Conservation (phyloP, 2,329 filamentous ascomycete genomes). For the Emmonsiellopsis sp. region DNA sequence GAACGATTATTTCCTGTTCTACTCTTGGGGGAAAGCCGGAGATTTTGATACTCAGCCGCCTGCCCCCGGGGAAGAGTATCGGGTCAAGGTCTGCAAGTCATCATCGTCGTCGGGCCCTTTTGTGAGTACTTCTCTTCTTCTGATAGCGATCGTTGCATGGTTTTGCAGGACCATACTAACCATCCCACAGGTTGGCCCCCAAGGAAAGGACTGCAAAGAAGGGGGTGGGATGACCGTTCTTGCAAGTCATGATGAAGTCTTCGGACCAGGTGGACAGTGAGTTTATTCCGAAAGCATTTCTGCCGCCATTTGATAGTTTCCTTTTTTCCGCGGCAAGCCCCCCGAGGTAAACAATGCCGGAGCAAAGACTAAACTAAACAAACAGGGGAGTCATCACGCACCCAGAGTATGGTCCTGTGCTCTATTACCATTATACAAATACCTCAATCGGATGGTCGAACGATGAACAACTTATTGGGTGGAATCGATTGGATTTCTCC, state of each 20-base stretch:
- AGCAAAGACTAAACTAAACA: slow-evolving; percentile 2
- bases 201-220: slow-evolving; percentile 41
- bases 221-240: slow-evolving; percentile 54
- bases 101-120: slow-evolving; percentile 44
- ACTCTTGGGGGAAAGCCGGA: slow-evolving; percentile 1
- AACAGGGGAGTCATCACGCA: slow-evolving; percentile 1
- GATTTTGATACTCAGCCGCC: slow-evolving; percentile 24
- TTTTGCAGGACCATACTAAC: neutral
- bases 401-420: neutral
- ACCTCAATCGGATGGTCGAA: neutral
- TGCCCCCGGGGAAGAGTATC: slow-evolving; percentile 47
- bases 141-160: neutral
- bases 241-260: slow-evolving; percentile 49
- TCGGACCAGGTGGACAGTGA: slow-evolving; percentile 58
- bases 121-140: slow-evolving; percentile 16
- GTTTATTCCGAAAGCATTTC: slow-evolving; percentile 40
- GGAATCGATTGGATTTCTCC: slow-evolving; percentile 3
- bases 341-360: neutral
- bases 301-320: neutral
- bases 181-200: slow-evolving; percentile 35
- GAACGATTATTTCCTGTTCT: neutral
- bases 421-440: slow-evolving; percentile 5
- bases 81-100: slow-evolving; percentile 55
- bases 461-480: slow-evolving; percentile 2
- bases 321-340: neutral